Conservation (phyloP, 2,329 filamentous ascomycete species). For the Xylaria sp. region DNA sequence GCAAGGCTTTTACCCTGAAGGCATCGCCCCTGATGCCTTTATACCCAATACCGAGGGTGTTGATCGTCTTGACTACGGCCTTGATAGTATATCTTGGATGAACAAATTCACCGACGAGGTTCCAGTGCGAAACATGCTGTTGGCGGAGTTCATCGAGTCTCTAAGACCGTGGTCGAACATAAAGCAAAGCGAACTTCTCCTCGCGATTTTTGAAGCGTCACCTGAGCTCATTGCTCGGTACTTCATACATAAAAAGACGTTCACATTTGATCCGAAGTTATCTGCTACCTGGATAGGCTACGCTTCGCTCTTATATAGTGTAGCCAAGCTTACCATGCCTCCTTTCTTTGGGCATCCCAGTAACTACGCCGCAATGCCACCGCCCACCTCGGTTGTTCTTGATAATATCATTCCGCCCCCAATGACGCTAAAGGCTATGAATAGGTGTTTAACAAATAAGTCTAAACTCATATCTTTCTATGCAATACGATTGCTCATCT, state of each 20-base stretch:
- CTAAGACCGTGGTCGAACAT: slow-evolving; percentile 83
- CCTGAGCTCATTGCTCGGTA: slow-evolving; percentile 90
- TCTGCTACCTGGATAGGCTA: slow-evolving; percentile 96
- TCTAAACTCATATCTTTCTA: slow-evolving; percentile 85
- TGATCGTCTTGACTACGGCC: slow-evolving; percentile 63
- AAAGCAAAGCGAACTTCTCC: slow-evolving; percentile 79
- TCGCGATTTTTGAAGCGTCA: slow-evolving; percentile 78
- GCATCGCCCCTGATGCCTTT: slow-evolving; percentile 59
- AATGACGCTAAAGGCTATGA: slow-evolving; percentile 78
- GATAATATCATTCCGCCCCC: slow-evolving; percentile 87
- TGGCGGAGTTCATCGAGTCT: slow-evolving; percentile 79
- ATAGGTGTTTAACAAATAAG: slow-evolving; percentile 78
- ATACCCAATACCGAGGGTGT: slow-evolving; percentile 50
- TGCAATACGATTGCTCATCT: slow-evolving; percentile 76
- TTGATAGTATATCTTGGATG: slow-evolving; percentile 74
- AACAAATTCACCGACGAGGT: slow-evolving; percentile 69
- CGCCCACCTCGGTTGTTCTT: slow-evolving; percentile 77
- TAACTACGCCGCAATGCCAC: slow-evolving; percentile 70
- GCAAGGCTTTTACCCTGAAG: slow-evolving; percentile 83
- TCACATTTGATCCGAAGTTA: slow-evolving; percentile 88
- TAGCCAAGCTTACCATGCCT: slow-evolving; percentile 77
- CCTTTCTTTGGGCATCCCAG: slow-evolving; percentile 70
- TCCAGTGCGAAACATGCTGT: slow-evolving; percentile 77
- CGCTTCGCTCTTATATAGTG: slow-evolving; percentile 83
- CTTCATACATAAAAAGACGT: slow-evolving; percentile 78